These are phyloP conservation scores for Cyclotella distinguenda DNA, from an alignment of 108 stramenopile genomes.

Conservation along the genomic window DNA sequence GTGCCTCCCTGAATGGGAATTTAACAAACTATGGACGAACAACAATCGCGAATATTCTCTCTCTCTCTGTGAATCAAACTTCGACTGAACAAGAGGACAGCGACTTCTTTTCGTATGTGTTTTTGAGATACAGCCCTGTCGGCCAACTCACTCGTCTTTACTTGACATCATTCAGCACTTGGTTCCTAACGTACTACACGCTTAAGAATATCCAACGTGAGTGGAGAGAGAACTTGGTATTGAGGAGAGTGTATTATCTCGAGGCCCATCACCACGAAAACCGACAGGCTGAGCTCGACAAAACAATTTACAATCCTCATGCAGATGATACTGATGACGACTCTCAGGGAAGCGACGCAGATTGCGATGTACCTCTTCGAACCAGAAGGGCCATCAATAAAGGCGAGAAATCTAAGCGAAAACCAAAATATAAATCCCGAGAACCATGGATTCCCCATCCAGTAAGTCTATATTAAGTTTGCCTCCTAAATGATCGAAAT, in stretches of 20 bases:
- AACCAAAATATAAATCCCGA: constrained; percentile 36
- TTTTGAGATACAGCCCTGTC: constrained; percentile 16
- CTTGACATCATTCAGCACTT: constrained; percentile 52
- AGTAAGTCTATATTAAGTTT: too few species aligned
- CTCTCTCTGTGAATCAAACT: neutral
- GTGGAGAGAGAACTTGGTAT: constrained; percentile 71
- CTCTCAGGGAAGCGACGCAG: constrained; percentile 14
- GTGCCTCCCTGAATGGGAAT: constrained; percentile 12
- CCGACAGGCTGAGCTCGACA: constrained; percentile 60
- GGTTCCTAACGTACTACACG: constrained; percentile 61
- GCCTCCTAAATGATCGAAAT: too few species aligned
- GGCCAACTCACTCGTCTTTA: constrained; percentile 53
- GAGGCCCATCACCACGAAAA: constrained; percentile 77
- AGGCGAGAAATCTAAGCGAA: constrained; percentile 4
- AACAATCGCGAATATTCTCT: constrained; percentile 73
- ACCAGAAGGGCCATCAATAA: constrained; percentile 38
- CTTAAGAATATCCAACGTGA: constrained; percentile 53
- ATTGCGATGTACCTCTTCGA: constrained; percentile 14
- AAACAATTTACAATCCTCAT: constrained; percentile 39
- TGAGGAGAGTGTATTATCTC: constrained; percentile 83
- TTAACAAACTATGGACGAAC: constrained; percentile 76
- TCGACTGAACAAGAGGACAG: neutral
- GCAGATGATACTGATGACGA: constrained; percentile 31
- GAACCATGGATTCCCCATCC: constrained; percentile 86
- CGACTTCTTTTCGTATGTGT: constrained; percentile 35